phyloP scores from a whole-genome alignment of 1,284 basidiomycete genomes.

The Apiotrichum gracile region DNA sequence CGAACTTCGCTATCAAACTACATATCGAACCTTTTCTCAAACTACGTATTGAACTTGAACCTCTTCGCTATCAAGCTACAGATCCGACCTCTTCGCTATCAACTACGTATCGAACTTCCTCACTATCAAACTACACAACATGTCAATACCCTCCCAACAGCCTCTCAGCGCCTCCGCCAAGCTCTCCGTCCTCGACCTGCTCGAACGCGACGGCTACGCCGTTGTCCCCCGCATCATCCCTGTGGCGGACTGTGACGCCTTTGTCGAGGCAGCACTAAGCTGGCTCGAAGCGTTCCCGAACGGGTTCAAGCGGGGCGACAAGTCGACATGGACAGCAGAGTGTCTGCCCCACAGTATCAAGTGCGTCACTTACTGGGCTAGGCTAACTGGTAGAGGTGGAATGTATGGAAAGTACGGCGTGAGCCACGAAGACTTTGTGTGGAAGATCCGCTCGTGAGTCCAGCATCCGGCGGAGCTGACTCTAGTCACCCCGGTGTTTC shows the following conservation, averaged over 20 bases:
- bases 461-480: background rate
- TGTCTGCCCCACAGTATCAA: background rate
- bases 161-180: no score
- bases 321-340: slow-evolving; percentile 25
- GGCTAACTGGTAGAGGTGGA: slow-evolving; percentile 28
- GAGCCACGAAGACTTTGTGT: slow-evolving; percentile 36
- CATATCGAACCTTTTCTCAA: no score
- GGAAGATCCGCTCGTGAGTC: slow-evolving; percentile 24
- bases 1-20: no score
- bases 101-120: no score
- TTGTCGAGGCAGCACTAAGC: slow-evolving; percentile 7
- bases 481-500: slow-evolving; percentile 20
- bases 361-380: no score
- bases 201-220: no score
- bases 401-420: slow-evolving; percentile 24
- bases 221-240: slow-evolving; percentile 13
- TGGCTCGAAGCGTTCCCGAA: slow-evolving; percentile 20
- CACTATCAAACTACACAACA: no score
- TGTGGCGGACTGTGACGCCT: slow-evolving; percentile 5
- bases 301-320: slow-evolving; percentile 37
- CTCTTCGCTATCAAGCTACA: no score
- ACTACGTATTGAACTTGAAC: no score
- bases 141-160: no score
- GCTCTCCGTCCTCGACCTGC: no score
- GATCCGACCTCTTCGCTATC: no score